Base-by-base conservation (phyloP, 2,329 filamentous ascomycete species). In the Paecilomyces niveus region DNA sequence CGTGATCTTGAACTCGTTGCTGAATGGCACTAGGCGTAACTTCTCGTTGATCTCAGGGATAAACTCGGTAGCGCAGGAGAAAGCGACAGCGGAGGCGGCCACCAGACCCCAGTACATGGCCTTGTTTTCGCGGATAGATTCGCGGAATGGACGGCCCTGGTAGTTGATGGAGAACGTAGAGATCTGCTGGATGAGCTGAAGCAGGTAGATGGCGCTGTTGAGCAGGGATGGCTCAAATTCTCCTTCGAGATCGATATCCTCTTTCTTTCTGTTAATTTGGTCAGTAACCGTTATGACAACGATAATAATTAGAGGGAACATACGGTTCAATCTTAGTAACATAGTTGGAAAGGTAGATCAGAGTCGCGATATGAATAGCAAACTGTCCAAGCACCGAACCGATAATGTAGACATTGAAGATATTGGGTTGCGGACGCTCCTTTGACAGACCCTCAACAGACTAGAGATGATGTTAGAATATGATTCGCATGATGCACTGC, bases 161-260 rank as follows among this genome's bases (percentile, higher is more conserved):
- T 99, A 99, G 81, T 99, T 99, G 81, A 99, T 96, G 61, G 94
- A 92, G 69, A 99, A 99, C 2, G 94, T 99, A 24, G 92, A 97
- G 71, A 99, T 96, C 76, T 99, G 94, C 76, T 99, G 94, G 74
- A 99, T 97, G 55, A 99, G 86, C 71, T 97, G 94, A 49, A 99
- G 85, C 26, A 99, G 89, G 75, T 97, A 99, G 66, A 99, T 90
- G 58, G 94, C 94, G 54, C 89, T 94, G 81, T 99, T 99, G 72
- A 99, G 87, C 8, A 99, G 85, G 5, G 92, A 96, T 1, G 94
- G 94, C 64, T 87, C 80, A 71, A 99, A 99, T 65, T 97, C 93
- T 66, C 92, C 91, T 76, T 99, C 94, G 3, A 99, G 86, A 69
- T 99, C 93, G 58, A 97, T 81, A 54, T 89, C 81, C 50, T 79